These are phyloP conservation scores for Clonostachys rosea DNA, from an alignment of 2,329 filamentous ascomycete species.

Conservation along the genomic window DNA sequence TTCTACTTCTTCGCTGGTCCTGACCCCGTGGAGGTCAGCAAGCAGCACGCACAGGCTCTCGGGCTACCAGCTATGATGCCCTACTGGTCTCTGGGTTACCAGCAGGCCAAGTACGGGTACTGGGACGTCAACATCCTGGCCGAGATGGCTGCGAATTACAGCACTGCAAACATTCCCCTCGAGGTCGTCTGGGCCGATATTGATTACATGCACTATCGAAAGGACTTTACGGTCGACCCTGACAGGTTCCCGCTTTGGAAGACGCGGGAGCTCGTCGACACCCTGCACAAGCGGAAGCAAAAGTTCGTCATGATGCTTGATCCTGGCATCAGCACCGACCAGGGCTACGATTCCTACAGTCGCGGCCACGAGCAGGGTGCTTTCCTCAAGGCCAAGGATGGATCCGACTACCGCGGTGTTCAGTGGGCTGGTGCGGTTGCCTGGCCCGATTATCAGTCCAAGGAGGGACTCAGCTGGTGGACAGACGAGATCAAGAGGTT, in stretches of 20 bases:
- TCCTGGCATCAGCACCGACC: slow-evolving; percentile 42
- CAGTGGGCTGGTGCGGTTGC: slow-evolving; percentile 72
- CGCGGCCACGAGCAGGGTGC: slow-evolving; percentile 35
- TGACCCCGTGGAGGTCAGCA: slow-evolving; percentile 49
- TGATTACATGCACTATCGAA: slow-evolving; percentile 27
- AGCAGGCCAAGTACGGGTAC: slow-evolving; percentile 63
- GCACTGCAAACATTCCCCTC: slow-evolving; percentile 57
- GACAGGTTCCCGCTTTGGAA: slow-evolving; percentile 56
- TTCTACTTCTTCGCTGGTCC: slow-evolving; percentile 62
- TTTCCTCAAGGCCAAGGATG: slow-evolving; percentile 47
- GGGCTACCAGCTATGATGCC: slow-evolving; percentile 57
- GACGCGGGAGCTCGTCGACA: slow-evolving; percentile 61
- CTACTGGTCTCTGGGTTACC: slow-evolving; percentile 59
- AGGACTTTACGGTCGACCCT: slow-evolving; percentile 57
- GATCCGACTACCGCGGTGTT: slow-evolving; percentile 53
- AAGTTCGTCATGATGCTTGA: slow-evolving; percentile 78
- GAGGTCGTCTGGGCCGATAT: slow-evolving; percentile 46
- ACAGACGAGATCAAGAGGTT: slow-evolving; percentile 59
- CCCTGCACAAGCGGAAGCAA: slow-evolving; percentile 63
- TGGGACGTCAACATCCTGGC: slow-evolving; percentile 60
- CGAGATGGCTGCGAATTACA: slow-evolving; percentile 65
- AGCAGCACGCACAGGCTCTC: slow-evolving; percentile 53
- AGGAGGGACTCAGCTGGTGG: slow-evolving; percentile 63
- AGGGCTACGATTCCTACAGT: slow-evolving; percentile 38
- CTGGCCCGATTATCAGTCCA: slow-evolving; percentile 74